A percentile compares a stretch with the other conserved stretches of the same genome.
phyloP scores from a whole-genome alignment of 148 eudicot species.

The Simmondsia chinensis region DNA sequence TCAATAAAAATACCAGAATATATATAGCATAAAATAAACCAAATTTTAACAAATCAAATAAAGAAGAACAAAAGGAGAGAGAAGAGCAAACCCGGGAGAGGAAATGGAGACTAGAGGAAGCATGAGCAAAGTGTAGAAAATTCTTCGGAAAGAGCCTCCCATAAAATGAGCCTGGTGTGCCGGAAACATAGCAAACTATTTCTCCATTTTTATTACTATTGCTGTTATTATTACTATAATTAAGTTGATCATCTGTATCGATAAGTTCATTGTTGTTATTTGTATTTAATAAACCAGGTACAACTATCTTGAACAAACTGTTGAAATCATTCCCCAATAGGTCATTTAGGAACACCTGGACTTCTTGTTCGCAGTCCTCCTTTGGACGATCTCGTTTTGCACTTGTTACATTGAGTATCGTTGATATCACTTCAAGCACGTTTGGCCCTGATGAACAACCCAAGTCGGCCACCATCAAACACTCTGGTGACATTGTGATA shows the following conservation, averaged over 20 bases:
- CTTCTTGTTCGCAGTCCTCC: too few species aligned
- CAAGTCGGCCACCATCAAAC: slow-evolving; percentile 39
- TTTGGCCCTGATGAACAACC: slow-evolving; percentile 72
- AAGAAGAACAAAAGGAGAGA: too few species aligned
- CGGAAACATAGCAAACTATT: slow-evolving; percentile 29
- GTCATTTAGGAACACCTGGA: slow-evolving; percentile 46
- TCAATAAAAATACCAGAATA: too few species aligned
- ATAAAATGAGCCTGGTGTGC: slow-evolving; percentile 60
- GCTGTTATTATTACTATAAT: too few species aligned
- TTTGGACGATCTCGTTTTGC: slow-evolving; percentile 17
- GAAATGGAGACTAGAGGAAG: slow-evolving; percentile 62
- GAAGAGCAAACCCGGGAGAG: slow-evolving; percentile 78
- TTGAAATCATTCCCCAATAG: slow-evolving; percentile 46
- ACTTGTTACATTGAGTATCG: slow-evolving; percentile 16
- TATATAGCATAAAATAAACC: too few species aligned
- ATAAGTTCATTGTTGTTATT: too few species aligned
- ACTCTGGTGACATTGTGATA: slow-evolving; percentile 8
- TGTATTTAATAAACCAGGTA: too few species aligned
- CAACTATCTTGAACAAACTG: slow-evolving; percentile 5
- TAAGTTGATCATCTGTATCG: too few species aligned
- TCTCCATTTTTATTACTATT: slow-evolving; percentile 7
- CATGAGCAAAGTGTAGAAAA: slow-evolving; percentile 57
- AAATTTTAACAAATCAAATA: too few species aligned
- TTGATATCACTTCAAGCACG: slow-evolving; percentile 15
- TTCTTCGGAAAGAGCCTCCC: slow-evolving; percentile 42